A percentile compares a stretch with the other conserved stretches of the same genome.
These are phyloP conservation scores for Botrytis porri DNA, from an alignment of 2,329 filamentous ascomycete genomes.

Conservation along the genomic window DNA sequence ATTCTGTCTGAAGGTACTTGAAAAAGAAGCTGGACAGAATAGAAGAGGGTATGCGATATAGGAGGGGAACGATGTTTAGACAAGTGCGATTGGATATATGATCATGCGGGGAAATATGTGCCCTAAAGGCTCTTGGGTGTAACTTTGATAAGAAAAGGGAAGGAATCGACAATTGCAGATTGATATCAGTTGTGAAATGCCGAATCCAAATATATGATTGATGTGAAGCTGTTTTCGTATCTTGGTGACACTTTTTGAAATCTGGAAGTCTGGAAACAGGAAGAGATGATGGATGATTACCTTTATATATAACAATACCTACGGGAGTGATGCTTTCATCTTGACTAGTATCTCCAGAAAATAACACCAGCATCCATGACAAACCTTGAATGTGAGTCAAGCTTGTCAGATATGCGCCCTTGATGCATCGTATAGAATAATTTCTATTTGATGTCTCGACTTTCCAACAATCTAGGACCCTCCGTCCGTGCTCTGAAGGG, in stretches of 20 bases:
- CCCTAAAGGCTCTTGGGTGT: neutral
- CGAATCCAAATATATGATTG: neutral
- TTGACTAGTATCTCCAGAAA: neutral
- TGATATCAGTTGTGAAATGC: slow-evolving; percentile 16
- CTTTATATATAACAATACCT: slow-evolving; percentile 8
- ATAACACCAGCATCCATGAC: neutral
- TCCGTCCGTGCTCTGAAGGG: neutral
- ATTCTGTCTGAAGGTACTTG: slow-evolving; percentile 22
- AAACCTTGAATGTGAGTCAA: slow-evolving; percentile 9
- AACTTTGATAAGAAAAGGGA: neutral
- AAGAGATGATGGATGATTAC: neutral
- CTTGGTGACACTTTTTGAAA: neutral
- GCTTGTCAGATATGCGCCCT: slow-evolving; percentile 12
- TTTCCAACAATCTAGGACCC: neutral
- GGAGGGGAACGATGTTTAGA: neutral
- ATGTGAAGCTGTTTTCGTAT: neutral
- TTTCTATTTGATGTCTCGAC: neutral
- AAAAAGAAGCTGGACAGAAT: slow-evolving; percentile 14
- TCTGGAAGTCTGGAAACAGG: neutral
- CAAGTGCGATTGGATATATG: slow-evolving; percentile 11
- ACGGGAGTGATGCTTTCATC: neutral
- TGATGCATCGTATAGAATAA: neutral
- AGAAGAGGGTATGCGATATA: neutral
- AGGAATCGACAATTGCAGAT: slow-evolving; percentile 14
- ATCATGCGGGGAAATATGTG: slow-evolving; percentile 18